Percentiles rank a stretch among this genome's conserved stretches.
Conservation (phyloP, 176 grass and related monocot species). For the Poa pratensis region DNA sequence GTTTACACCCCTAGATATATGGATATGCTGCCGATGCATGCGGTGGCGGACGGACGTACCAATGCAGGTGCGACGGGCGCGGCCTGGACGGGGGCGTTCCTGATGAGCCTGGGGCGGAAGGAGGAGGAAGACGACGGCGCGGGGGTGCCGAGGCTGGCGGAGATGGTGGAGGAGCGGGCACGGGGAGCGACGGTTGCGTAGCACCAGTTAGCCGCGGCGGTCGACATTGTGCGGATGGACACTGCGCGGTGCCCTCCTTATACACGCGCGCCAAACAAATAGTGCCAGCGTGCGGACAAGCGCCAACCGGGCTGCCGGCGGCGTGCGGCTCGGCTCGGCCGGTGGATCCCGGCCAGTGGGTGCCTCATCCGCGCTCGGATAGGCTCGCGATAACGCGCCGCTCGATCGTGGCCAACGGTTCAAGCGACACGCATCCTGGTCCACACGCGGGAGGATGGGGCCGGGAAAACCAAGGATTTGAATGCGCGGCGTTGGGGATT, state of each 20-base stretch:
- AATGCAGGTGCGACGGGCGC: slow-evolving; percentile 36
- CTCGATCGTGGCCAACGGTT: slow-evolving; percentile 42
- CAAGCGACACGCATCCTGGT: background rate
- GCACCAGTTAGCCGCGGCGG: slow-evolving; percentile 55
- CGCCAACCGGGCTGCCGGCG: background rate
- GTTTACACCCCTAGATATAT: too few relatives aligned
- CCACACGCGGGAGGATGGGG: slow-evolving; percentile 32
- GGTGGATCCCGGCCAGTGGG: slow-evolving; percentile 47
- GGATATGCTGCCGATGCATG: background rate
- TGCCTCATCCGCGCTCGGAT: slow-evolving; percentile 45
- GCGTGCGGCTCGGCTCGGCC: slow-evolving; percentile 45
- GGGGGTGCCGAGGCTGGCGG: slow-evolving; percentile 45
- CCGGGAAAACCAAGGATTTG: background rate
- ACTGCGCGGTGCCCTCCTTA: slow-evolving; percentile 13
- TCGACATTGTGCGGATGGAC: slow-evolving; percentile 58
- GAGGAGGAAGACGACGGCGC: slow-evolving; percentile 25
- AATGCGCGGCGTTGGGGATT: slow-evolving; percentile 10
- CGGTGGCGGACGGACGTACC: slow-evolving; percentile 50
- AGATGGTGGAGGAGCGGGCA: slow-evolving; percentile 38
- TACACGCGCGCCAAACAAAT: slow-evolving; percentile 28
- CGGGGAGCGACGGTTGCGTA: slow-evolving; percentile 34
- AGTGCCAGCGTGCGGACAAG: slow-evolving; percentile 34
- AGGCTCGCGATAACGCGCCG: slow-evolving; percentile 48
- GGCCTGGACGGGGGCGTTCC: slow-evolving; percentile 63
- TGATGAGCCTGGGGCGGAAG: slow-evolving; percentile 59